Percentiles rank a stretch among this genome's conserved stretches.
phyloP scores from a whole-genome alignment of 1,284 basidiomycete species.

The Rhodotorula sp. region DNA sequence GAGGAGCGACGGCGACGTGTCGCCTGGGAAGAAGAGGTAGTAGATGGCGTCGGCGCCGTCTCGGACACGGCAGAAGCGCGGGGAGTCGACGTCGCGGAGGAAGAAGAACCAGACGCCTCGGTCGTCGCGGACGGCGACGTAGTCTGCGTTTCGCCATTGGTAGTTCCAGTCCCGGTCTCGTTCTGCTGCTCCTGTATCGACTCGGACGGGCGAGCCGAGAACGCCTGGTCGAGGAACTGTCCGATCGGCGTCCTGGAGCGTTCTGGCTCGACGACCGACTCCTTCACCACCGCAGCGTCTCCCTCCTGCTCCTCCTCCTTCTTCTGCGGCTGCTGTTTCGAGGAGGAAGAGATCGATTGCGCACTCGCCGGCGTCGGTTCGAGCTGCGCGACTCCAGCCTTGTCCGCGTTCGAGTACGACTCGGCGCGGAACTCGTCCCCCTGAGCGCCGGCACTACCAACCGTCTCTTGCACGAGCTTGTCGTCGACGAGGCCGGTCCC shows the following conservation, averaged over 20 bases:
- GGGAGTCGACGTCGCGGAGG: neutral
- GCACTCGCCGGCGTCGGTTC: constrained; percentile 56
- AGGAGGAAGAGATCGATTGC: constrained; percentile 48
- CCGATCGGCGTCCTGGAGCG: constrained; percentile 6
- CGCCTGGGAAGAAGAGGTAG: constrained; percentile 39
- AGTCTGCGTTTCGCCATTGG: neutral
- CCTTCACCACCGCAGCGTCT: neutral
- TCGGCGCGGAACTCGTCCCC: constrained; percentile 28
- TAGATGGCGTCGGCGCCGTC: neutral
- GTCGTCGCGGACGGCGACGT: neutral
- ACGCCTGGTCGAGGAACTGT: constrained; percentile 4
- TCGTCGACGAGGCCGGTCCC: neutral
- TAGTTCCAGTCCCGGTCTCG: neutral
- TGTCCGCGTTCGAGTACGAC: constrained; percentile 12
- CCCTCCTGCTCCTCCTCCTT: constrained; percentile 29
- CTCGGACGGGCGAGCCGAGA: constrained; percentile 2
- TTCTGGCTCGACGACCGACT: constrained; percentile 14
- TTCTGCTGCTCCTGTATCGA: neutral
- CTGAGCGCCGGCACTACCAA: constrained; percentile 35
- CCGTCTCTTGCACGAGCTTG: constrained; percentile 36
- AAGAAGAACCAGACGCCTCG: neutral
- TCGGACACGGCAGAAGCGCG: neutral
- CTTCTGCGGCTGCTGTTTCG: constrained; percentile 45
- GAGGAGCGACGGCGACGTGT: constrained; percentile 30
- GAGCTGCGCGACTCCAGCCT: constrained; percentile 47